Conservation (phyloP, 1,284 basidiomycete species). For the Ustilago loliicola region DNA sequence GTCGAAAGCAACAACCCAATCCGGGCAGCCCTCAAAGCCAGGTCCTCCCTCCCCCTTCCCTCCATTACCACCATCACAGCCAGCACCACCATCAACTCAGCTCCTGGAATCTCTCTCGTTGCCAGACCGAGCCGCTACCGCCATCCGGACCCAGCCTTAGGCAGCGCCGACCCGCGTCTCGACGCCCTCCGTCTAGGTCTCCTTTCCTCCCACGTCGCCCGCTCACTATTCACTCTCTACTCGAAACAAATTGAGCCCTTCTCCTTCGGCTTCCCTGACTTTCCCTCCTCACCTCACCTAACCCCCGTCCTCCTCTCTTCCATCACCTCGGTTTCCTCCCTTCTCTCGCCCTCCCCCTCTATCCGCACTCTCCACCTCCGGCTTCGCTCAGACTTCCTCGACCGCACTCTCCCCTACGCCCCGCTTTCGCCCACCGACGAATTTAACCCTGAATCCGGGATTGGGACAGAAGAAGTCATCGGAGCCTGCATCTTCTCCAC, state of each 20-base stretch:
- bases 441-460: slow-evolving; percentile 40
- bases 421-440: slow-evolving; percentile 24
- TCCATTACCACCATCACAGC: background rate
- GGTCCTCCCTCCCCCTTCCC: slow-evolving; percentile 15
- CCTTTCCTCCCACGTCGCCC: slow-evolving; percentile 20
- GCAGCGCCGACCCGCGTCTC: slow-evolving; percentile 35
- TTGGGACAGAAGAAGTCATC: slow-evolving; percentile 43
- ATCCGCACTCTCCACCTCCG: slow-evolving; percentile 7
- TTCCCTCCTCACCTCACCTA: slow-evolving; percentile 35
- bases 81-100: too few species aligned
- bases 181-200: slow-evolving; percentile 40
- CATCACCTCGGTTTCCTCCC: slow-evolving; percentile 20
- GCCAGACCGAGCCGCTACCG: slow-evolving; percentile 31
- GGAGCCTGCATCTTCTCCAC: slow-evolving; percentile 34
- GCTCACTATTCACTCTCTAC: slow-evolving; percentile 28
- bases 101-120: background rate
- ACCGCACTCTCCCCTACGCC: slow-evolving; percentile 25
- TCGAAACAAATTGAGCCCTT: slow-evolving; percentile 34
- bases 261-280: slow-evolving; percentile 39
- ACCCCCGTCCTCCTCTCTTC: slow-evolving; percentile 33
- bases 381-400: slow-evolving; percentile 25
- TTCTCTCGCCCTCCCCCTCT: slow-evolving; percentile 9
- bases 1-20: background rate
- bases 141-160: slow-evolving; percentile 20
- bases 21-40: background rate